These are phyloP conservation scores for Coffea humblotiana DNA, from an alignment of 305 asterid genomes.

Conservation along the genomic window DNA sequence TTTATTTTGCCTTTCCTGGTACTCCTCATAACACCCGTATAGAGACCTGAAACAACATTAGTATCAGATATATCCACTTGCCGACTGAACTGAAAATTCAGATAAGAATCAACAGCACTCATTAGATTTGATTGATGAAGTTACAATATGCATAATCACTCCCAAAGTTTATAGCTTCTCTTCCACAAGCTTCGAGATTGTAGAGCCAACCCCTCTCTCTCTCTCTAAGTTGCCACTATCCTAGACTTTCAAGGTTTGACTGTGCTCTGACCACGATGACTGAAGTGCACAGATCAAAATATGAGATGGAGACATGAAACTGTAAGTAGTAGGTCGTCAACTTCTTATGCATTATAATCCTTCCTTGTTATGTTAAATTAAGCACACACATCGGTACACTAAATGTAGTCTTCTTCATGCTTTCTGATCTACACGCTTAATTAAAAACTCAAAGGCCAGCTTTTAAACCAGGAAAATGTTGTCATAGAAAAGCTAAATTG, in stretches of 20 bases:
- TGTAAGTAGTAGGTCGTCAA: background rate
- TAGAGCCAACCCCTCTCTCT: no score
- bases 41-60: constrained; percentile 50
- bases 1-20: constrained; percentile 72
- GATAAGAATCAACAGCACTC: background rate
- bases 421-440: background rate
- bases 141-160: background rate
- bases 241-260: background rate
- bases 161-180: background rate
- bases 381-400: background rate
- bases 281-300: background rate
- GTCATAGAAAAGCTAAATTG: background rate
- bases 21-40: constrained; percentile 48
- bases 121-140: background rate
- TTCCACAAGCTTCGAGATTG: background rate
- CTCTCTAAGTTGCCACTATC: background rate
- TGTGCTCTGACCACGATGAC: background rate
- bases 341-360: background rate
- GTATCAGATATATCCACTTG: constrained; percentile 19
- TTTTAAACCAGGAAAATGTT: background rate
- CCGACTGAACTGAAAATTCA: constrained; percentile 17
- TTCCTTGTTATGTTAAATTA: background rate
- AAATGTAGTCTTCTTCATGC: background rate
- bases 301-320: background rate
- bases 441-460: background rate